These are phyloP conservation scores for Centrapalus pauciflorus DNA, from an alignment of 129 eudicot species.

Conservation along the genomic window DNA sequence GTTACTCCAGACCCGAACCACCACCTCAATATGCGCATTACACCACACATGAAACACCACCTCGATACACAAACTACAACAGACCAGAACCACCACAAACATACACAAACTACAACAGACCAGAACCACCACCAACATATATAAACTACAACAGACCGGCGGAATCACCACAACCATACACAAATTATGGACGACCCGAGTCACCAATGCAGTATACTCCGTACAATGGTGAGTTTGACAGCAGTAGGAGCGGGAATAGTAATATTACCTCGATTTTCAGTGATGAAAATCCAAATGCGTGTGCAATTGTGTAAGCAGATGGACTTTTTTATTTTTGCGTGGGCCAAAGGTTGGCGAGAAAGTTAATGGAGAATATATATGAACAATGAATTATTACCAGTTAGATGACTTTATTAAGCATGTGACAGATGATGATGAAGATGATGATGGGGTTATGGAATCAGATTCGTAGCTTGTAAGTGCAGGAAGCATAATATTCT, in stretches of 20 bases:
- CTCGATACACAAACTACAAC: slow-evolving; percentile 18
- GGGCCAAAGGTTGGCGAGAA: slow-evolving; percentile 13
- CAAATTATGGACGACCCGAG: slow-evolving; percentile 23
- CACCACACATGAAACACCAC: slow-evolving; percentile 19
- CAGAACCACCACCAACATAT: slow-evolving; percentile 23
- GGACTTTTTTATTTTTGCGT: slow-evolving; percentile 1
- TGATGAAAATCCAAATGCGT: slow-evolving; percentile 93
- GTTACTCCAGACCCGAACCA: slow-evolving; percentile 29
- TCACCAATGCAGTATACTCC: slow-evolving; percentile 23
- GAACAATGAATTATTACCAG: slow-evolving; percentile 8
- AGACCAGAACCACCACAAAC: slow-evolving; percentile 38
- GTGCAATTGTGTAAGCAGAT: slow-evolving; percentile 50
- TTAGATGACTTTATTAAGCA: slow-evolving; percentile 12
- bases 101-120: slow-evolving; percentile 20
- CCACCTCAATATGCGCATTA: slow-evolving; percentile 20
- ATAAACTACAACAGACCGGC: slow-evolving; percentile 26
- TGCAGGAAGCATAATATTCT: slow-evolving; percentile 45
- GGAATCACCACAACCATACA: slow-evolving; percentile 7
- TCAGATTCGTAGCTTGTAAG: slow-evolving; percentile 54
- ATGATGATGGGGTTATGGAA: slow-evolving; percentile 35
- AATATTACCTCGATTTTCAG: slow-evolving; percentile 73
- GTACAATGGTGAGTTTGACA: slow-evolving; percentile 34
- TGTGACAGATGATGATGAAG: slow-evolving; percentile 15
- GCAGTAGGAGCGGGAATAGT: slow-evolving; percentile 43
- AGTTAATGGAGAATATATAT: slow-evolving; percentile 28